Percentiles rank a stretch among this genome's conserved stretches.
Conservation (phyloP, 331 rosid genomes). For the Erythrophleum ivorense region DNA sequence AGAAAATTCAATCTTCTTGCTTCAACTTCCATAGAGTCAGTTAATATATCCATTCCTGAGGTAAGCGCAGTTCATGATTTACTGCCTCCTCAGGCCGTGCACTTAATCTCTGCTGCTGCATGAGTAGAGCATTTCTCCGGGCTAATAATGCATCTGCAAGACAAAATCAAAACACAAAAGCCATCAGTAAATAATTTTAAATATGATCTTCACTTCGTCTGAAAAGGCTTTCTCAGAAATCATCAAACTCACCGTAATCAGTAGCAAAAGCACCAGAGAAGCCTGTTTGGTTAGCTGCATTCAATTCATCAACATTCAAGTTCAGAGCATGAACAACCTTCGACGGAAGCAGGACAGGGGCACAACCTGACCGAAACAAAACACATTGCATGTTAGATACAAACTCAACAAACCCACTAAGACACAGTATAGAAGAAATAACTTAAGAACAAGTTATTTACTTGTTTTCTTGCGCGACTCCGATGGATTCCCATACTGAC, state of each 20-base stretch:
- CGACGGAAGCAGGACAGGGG: constrained; percentile 44
- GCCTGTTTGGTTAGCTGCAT: constrained; percentile 25
- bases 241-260: constrained; percentile 51
- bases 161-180: neutral
- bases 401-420: too few relatives aligned
- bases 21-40: neutral
- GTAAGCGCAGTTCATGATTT: constrained; percentile 64
- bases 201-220: accelerated
- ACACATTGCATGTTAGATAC: neutral
- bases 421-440: neutral
- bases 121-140: constrained; percentile 54
- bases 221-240: neutral
- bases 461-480: constrained; percentile 72
- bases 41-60: constrained; percentile 89
- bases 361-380: constrained; percentile 18
- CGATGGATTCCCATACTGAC: constrained; percentile 54
- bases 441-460: neutral
- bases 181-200: neutral
- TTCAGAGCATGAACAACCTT: constrained; percentile 49
- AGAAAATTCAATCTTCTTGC: constrained; percentile 27
- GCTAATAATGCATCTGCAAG: constrained; percentile 60
- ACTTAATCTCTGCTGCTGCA: constrained; percentile 48
- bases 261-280: constrained; percentile 36
- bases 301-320: constrained; percentile 41
- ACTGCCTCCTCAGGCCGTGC: constrained; percentile 52